Base-by-base conservation (phyloP, 192 early-diverging fungal species). In the Cetraspora pellucida region DNA sequence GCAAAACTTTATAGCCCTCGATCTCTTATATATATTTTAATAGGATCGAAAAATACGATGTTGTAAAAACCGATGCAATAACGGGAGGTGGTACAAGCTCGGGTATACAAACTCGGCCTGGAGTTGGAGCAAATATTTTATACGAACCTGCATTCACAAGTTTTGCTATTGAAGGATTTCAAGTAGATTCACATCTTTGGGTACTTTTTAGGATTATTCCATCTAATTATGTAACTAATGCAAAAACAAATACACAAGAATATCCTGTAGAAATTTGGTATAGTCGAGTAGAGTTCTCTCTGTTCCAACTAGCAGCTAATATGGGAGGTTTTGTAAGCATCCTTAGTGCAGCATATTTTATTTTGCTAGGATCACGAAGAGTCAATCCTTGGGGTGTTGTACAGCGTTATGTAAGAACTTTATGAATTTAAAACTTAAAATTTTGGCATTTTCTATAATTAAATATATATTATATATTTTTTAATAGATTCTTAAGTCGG, bases 291-390 rank as follows among this genome's bases (percentile, higher is more conserved):
- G 69, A 71, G 19, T 71, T 71, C 14, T 52, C 69, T 6, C 14
- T 71, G 16, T 30, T 71, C 19, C 69, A 71, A 30, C 11, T 71
- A 47, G 60, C 74, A 19, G 74, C 74, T 19, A 75, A 75, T 19
- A 75, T 75, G 74, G 74, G 74, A 17, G 74, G 74, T 25, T 75
- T 75, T 52, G 8, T 75, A 6, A 64, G 59, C 45, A 75, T 75
- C 28, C 23, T 75, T 28, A 63, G 59, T 30, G 74, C 74, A 8
- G 10, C n/a, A 21, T 75, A 75, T 23, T 75, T 75, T 25, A 13
- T 75, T 21, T 25, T 75, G 25, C 44, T 75, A 10, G 74, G 74
- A 25, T 64, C 74, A 21, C 19, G 31, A 21, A 17, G 60, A 46
- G 46, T 64, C 16, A 55, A 64, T 65, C 74, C 74, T 14, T 75